Evolutionary conservation across 768 basidiomycete genomes (phyloP), one percentile per base, ranked within the genome.

Genomic region (Pluteus cervinus): DNA sequence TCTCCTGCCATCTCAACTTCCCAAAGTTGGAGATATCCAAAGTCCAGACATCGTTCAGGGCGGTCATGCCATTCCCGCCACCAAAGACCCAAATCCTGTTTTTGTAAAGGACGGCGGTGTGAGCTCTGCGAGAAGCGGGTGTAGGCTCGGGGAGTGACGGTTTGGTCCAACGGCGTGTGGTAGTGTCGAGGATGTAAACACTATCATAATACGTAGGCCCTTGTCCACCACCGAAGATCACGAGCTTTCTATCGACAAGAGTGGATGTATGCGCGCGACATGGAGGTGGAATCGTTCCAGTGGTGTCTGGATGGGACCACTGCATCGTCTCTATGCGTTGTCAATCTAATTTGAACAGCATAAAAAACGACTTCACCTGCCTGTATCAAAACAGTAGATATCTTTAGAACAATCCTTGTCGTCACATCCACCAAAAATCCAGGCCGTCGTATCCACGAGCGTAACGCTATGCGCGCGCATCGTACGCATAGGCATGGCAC

Each of bases 1-100:
- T 50, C 44, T 78, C 49, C 43, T 65, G 59, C 68, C 67, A 70
- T 12, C 48, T 45, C 48, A 61, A 51, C 12, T 45, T 52, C 10
- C 41, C 46, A 1, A 45, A 34, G 5, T 43, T 42, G 2, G 30
- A 45, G 62, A 69, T 75, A 40, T 94, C 88, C 16, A 94, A 63
- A 11, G 82, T 77, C 90, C 91, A 94, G 14, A 93, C 63, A 56
- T 96, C 92, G 48, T 88, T 87, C 39, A 96, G 67, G 0, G 93
- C 91, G n/a, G 75, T 75, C 63, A 83, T 67, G 0, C 93, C 93
- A 41, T 90, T 93, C 2, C 93, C 92, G n/a, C 93, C 91, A 6
- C 91, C 93, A 50, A 94, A 96, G 3, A 96, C 61, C 66, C 86
- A 88, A 0, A 97, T 71, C 52, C 75, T 81, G 41, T 71, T 69